phyloP scores from a whole-genome alignment of 2,329 filamentous ascomycete genomes.

The Huntiella moniliformis region DNA sequence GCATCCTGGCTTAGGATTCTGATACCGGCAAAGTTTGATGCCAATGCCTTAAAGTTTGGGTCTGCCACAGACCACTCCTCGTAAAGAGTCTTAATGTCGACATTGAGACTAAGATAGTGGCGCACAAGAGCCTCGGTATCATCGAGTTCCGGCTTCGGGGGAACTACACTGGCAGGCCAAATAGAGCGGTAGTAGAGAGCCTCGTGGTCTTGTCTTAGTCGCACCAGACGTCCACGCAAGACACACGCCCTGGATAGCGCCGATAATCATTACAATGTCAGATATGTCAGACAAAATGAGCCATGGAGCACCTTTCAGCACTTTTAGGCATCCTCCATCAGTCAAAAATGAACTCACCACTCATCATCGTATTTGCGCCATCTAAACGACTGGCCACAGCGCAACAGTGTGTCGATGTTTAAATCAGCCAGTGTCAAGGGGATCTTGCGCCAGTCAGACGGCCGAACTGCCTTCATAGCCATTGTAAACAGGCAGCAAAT shows the following conservation, averaged over 20 bases:
- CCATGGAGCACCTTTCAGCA: no score
- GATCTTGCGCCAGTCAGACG: conserved; percentile 53
- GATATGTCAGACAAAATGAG: neutral
- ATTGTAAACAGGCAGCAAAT: conserved; percentile 5
- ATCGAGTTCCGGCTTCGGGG: conserved; percentile 23
- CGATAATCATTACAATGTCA: conserved; percentile 4
- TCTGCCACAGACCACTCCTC: conserved; percentile 73
- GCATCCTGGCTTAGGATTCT: conserved; percentile 86
- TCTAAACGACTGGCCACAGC: conserved; percentile 91
- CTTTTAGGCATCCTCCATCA: no score
- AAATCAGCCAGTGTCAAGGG: conserved; percentile 69
- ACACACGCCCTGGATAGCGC: conserved; percentile 47
- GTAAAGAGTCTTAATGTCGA: conserved; percentile 63
- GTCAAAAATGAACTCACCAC: conserved; percentile 38
- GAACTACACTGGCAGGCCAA: conserved; percentile 24
- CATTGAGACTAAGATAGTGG: conserved; percentile 71
- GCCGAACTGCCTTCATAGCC: conserved; percentile 2
- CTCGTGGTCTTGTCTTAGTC: conserved; percentile 61
- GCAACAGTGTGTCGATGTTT: conserved; percentile 82
- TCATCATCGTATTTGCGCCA: conserved; percentile 75
- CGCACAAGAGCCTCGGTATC: conserved; percentile 56
- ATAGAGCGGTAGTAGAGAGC: conserved; percentile 65
- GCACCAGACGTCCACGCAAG: conserved; percentile 67
- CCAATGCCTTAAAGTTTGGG: conserved; percentile 72
- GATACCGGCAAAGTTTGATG: conserved; percentile 73